Conservation (phyloP, 805 yeast species). For the Candida pseudoglaebosa region DNA sequence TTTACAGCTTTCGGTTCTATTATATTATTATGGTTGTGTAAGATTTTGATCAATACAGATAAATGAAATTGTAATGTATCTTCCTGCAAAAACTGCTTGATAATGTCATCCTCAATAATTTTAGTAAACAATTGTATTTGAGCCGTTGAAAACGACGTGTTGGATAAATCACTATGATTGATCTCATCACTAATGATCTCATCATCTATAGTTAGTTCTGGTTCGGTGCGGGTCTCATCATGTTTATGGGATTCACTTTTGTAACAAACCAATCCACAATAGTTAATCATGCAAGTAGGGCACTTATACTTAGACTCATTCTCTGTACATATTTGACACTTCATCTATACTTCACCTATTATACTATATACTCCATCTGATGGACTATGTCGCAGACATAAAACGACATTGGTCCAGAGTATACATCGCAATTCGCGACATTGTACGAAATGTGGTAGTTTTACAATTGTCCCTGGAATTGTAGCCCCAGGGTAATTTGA, state of each 20-base stretch:
- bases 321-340: constrained; percentile 36
- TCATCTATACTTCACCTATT: no score
- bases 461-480: no score
- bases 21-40: constrained; percentile 39
- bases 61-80: constrained; percentile 58
- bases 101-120: constrained; percentile 38
- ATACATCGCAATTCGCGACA: no score
- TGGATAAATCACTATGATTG: neutral
- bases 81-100: constrained; percentile 44
- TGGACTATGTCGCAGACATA: no score
- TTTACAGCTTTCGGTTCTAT: constrained; percentile 51
- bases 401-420: no score
- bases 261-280: constrained; percentile 62
- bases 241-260: constrained; percentile 42
- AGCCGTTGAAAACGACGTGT: constrained; percentile 1
- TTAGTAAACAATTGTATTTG: constrained; percentile 20
- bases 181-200: neutral
- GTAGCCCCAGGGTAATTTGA: no score
- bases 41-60: constrained; percentile 41
- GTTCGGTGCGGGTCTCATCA: constrained; percentile 9
- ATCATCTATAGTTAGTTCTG: neutral
- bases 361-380: no score
- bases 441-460: no score
- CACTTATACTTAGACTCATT: constrained; percentile 51
- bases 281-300: constrained; percentile 44